Percentiles rank a stretch among this genome's conserved stretches.
These are phyloP conservation scores for Urostyla sp. DNA, from an alignment of 73 alveolate species.

Conservation along the genomic window DNA sequence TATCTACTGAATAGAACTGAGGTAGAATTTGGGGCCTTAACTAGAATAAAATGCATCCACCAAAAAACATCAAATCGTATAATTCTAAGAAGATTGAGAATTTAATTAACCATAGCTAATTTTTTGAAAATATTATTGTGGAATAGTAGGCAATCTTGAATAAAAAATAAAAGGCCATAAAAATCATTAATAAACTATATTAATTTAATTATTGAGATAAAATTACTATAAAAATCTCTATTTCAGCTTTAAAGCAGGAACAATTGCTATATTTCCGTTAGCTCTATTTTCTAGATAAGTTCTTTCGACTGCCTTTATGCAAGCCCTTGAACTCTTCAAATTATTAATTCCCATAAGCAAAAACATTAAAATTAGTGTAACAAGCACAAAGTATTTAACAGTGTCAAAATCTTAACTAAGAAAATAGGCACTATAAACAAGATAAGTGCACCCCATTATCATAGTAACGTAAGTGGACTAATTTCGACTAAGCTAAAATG, in stretches of 20 bases:
- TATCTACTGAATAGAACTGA: constrained; percentile 21
- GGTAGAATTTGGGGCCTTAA: constrained; percentile 28
- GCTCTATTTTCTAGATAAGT: constrained; percentile 4
- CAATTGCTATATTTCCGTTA: constrained; percentile 13
- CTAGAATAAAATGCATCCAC: not conserved
- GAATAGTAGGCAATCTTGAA: constrained; percentile 18
- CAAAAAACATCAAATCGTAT: constrained; percentile 7
- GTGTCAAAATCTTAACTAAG: constrained; percentile 27
- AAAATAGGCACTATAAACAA: constrained; percentile 64
- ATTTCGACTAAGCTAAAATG: constrained; percentile 36
- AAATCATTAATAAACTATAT: not conserved
- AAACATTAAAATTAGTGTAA: no score
- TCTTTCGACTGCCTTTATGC: not conserved
- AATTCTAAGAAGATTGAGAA: not conserved
- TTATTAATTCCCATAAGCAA: constrained; percentile 21
- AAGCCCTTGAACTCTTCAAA: not conserved
- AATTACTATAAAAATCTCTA: not conserved
- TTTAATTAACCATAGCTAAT: not conserved
- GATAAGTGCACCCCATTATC: constrained; percentile 61
- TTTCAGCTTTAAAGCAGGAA: constrained; percentile 10
- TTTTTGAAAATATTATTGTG: not conserved
- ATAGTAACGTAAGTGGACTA: constrained; percentile 60
- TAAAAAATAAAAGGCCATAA: not conserved
- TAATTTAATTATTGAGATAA: no score
- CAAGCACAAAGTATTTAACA: constrained; percentile 13